Base-by-base conservation (phyloP, 2,329 filamentous ascomycete genomes). In the Colletotrichum sp. region DNA sequence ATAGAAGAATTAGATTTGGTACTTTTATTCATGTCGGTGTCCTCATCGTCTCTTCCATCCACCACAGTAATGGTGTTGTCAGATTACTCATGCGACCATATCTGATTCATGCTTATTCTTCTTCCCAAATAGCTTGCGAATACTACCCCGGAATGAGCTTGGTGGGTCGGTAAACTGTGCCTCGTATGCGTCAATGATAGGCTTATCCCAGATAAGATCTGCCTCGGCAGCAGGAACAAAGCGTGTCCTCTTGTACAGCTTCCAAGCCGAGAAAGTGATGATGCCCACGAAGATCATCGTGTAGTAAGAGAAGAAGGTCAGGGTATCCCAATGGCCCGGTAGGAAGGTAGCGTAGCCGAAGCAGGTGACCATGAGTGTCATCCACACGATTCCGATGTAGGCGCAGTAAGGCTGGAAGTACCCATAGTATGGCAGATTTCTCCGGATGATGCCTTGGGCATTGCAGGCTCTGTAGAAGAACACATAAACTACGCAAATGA, bases 181-280 rank as follows among this genome's bases (percentile, higher is more conserved):
- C 81, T 92, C 90, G 77, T 92, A 92, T 0, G 86, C 87, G 74
- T 93, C 91, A 71, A 93, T 90, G 26, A 86, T 79, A 26, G 90
- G 91, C n/a, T 88, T 85, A 79, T 93, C 88, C 91, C 91, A 91
- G 57, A 92, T 84, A 18, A 93, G 85, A 79, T 93, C 92, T 5
- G 88, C 87, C 80, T 94, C 89, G 7, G 86, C 81, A 0, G 92
- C 85, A 4, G 84, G 83, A 21, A 92, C 85, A 67, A 90, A 85
- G 75, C 87, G 87, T 3, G 92, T 94, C 72, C 85, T 86, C 85
- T 92, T 91, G 81, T 92, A 24, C 2, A 94, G 9, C 84, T 94
- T 95, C 91, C 92, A 95, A 79, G 86, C 86, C 24, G 88, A 68
- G 80, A 89, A 93, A 32, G 92, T 83, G 43, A 90, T 80, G 9